Conservation (phyloP, 495 filamentous ascomycete species). For the Amniculicola lignicola region DNA sequence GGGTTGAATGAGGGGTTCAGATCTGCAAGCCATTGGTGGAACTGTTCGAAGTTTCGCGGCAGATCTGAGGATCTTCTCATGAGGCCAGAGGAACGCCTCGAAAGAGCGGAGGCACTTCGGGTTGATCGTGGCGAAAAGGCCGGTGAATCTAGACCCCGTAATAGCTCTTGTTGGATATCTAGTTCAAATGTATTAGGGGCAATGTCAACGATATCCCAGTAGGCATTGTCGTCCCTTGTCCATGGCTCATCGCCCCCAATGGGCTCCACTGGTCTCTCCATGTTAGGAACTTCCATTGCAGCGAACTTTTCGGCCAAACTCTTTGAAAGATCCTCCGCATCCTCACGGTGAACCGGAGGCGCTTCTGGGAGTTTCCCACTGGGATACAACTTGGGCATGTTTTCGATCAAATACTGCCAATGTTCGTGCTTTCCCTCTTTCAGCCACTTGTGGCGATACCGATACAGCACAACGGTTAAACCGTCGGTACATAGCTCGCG, state of each 20-base stretch:
- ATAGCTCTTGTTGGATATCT: neutral
- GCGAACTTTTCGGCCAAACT: slow-evolving; percentile 24
- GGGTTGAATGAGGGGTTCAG: neutral
- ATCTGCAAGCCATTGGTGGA: slow-evolving; percentile 10
- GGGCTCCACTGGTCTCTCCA: neutral
- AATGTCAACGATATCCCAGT: slow-evolving; percentile 21
- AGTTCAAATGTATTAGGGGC: neutral
- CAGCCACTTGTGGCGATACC: slow-evolving; percentile 12
- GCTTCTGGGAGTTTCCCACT: slow-evolving; percentile 12
- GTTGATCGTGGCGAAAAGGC: too few species aligned
- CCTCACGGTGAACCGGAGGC: slow-evolving; percentile 20
- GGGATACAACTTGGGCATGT: slow-evolving; percentile 4
- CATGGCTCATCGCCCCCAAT: slow-evolving; percentile 23
- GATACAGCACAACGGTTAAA: neutral
- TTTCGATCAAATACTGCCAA: slow-evolving; percentile 7
- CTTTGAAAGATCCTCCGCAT: neutral
- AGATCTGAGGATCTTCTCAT: neutral
- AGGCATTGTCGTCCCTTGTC: slow-evolving; percentile 22
- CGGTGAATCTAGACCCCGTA: neutral
- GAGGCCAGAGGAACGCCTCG: neutral
- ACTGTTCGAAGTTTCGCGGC: neutral
- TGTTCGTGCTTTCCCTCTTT: slow-evolving; percentile 4
- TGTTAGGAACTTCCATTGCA: slow-evolving; percentile 1
- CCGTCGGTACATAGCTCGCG: slow-evolving; percentile 19
- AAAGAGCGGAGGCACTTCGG: too few species aligned